Evolutionary conservation across 2,329 filamentous ascomycete species (phyloP).

Genomic region (Penicillium sp.): DNA sequence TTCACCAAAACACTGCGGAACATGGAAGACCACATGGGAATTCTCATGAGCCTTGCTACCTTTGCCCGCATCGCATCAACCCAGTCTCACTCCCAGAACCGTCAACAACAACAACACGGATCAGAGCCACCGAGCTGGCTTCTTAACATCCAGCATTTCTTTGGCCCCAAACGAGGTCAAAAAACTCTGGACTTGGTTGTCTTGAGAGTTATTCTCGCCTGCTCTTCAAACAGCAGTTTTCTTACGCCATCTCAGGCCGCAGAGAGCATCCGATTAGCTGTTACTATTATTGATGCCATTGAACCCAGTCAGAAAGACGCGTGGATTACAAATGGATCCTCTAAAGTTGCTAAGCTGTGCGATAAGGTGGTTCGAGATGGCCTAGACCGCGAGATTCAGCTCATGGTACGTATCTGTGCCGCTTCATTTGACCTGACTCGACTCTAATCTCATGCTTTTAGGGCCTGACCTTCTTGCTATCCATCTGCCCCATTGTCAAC

Average conservation of each 20-base stretch:
- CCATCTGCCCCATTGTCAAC: background rate
- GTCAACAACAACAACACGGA: slow-evolving; percentile 17
- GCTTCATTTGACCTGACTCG: background rate
- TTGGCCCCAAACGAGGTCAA: slow-evolving; percentile 41
- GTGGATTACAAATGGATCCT: slow-evolving; percentile 39
- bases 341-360: slow-evolving; percentile 43
- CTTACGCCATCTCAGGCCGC: slow-evolving; percentile 32
- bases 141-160: slow-evolving; percentile 42
- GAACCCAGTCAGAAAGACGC: slow-evolving; percentile 34
- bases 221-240: slow-evolving; percentile 40
- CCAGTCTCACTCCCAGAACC: background rate
- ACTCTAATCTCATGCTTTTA: slow-evolving; percentile 12
- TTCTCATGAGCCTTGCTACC: slow-evolving; percentile 46
- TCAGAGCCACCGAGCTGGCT: slow-evolving; percentile 34
- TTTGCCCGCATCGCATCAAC: slow-evolving; percentile 40
- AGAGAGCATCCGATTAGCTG: slow-evolving; percentile 42
- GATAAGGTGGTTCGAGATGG: slow-evolving; percentile 40
- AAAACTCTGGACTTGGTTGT: slow-evolving; percentile 49
- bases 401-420: slow-evolving; percentile 37
- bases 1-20: slow-evolving; percentile 44
- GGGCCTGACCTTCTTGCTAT: slow-evolving; percentile 38
- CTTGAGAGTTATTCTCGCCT: slow-evolving; percentile 44
- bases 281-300: slow-evolving; percentile 40
- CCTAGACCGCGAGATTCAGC: slow-evolving; percentile 34
- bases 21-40: slow-evolving; percentile 45